Base-by-base conservation (phyloP, 2,329 filamentous ascomycete species). In the Penicillium sp. region DNA sequence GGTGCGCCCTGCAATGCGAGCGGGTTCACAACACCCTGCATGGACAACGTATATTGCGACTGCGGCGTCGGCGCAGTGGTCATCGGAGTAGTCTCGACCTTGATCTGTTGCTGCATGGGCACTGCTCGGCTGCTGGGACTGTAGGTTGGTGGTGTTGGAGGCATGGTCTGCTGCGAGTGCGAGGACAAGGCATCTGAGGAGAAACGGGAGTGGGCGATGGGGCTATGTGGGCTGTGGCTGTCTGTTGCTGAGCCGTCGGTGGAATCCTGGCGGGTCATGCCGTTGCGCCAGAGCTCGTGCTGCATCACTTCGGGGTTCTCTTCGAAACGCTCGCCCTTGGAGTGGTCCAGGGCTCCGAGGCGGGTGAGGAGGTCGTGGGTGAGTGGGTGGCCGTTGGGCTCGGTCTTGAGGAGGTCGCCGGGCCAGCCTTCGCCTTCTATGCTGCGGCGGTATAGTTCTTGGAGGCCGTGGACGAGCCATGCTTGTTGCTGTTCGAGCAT, bases 401-500 rank as follows among this genome's bases (percentile, higher is more conserved):
- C 72, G 64, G 83, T 81, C 64, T 81, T 79, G 58, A 88, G 71
- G 14, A 78, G 78, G 14, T 80, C 73, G 38, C 85, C 85, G 11
- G 79, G 79, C 86, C 86, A 88, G 43, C 78, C 78, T 62, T 85
- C 79, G 45, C 82, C 82, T 42, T 78, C 78, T 35, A 79, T 75
- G 35, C 82, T 70, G 54, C 83, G 79, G 63, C 78, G 80, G 72
- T 88, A 88, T 48, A 88, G 76, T 71, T 86, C 83, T 69, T 86
- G 84, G 5, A 88, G 79, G 45, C 84, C 86, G 55, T 83, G 76
- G 34, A 88, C 85, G 5, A 88, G 78, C 75, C 87, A 86, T 20
- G 77, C 73, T 72, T 88, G 86, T 77, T 88, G 86, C 68, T 87
- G 85, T 69, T 88, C 86, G 52, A 88, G 81, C 84, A 88, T 87